Base-by-base conservation (phyloP, 352 stramenopile species). In the Phytophthora citricola region DNA sequence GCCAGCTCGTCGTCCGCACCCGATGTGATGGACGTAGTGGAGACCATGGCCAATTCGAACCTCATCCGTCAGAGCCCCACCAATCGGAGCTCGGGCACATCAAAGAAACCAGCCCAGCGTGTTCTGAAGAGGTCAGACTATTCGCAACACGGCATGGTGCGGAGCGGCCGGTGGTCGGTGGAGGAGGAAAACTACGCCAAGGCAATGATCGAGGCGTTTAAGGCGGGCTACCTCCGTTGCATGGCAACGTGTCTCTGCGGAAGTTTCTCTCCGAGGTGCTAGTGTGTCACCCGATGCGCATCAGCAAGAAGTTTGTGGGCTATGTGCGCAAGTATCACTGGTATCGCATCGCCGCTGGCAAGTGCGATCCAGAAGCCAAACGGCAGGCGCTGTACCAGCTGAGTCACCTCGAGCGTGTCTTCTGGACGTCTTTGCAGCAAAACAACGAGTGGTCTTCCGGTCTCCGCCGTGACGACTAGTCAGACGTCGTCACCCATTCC, bases 291-390 rank as follows among this genome's bases (percentile, higher is more conserved):
- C 89, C 89, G 38, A 97, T 97, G 90, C 84, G 90, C 52, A 93
- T 97, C 66, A 96, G 88, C 62, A 97, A 97, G 69, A 97, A 97
- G 73, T 97, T 96, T 66, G 86, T 93, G 17, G 90, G 90, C 29
- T 92, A 92, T 49, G 86, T 94, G 31, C 90, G 83, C 66, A 97
- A 93, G 73, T 93, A 93, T 75, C 85, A 93, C 58, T 93, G 85
- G 85, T 93, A 93, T 65, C 83, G 79, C 52, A 90, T 90, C 58
- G 79, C 83, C 7, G 79, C 81, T 9, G 79, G 81, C 60, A 84
- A 85, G 53, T 85, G 78, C 43, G 79, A 90, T 24, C 71, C 79
- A 7, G 68, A 83, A 61, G 75, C 73, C 36, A 82, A 81, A 53
- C 70, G 61, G 7, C 65, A 70, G 41, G 79, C 73, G 4, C 64